Base-by-base conservation (phyloP, 306 rosid species). In the Cicer pinnatifidum region DNA sequence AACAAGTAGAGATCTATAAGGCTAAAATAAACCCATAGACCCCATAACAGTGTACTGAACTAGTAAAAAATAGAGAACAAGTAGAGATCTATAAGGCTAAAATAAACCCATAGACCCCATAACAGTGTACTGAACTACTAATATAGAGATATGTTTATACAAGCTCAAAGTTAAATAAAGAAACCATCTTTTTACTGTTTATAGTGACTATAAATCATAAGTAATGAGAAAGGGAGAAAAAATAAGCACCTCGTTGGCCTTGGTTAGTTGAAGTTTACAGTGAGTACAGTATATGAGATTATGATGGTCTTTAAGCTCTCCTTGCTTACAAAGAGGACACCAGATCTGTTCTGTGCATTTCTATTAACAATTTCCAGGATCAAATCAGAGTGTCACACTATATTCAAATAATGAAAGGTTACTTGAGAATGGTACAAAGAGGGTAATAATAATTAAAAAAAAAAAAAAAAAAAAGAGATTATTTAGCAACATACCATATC, bases 311-410 rank as follows among this genome's bases (percentile, higher is more conserved):
- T 77, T 80, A 66, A 92, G 84, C 65, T 87, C 83, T 65, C 98
- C 98, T 59, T 77, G 86, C 83, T 87, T 92, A 79, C 98, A 92
- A 8, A 92, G 78, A 46, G 98, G 98, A 82, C 98, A 92, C 96
- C 96, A 88, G 78, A 90, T 75, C 76, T 81, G 77, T 63, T 88
- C 76, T 53, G 52, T 38, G 9, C 23, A 63, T 41, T 39, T 80
- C 93, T 88, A 84, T 56, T 41, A 69, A 72, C 41, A 80, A 72
- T 56, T 74, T 67, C 33, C 43, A 66, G 41, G 67, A 82, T 38
- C 8, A 65, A 61, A 78, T 73, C 51, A 86, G 69, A 74, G 57
- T 0, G 35, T 28, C 5, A 28, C 5, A 28, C 40, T 41, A 16
- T 5, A 44, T 56, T 59, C 57, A 60, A 73, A 17, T 45, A 50